These are phyloP conservation scores for Ustilago cynodontis DNA, from an alignment of 1,284 basidiomycete genomes.

Conservation along the genomic window DNA sequence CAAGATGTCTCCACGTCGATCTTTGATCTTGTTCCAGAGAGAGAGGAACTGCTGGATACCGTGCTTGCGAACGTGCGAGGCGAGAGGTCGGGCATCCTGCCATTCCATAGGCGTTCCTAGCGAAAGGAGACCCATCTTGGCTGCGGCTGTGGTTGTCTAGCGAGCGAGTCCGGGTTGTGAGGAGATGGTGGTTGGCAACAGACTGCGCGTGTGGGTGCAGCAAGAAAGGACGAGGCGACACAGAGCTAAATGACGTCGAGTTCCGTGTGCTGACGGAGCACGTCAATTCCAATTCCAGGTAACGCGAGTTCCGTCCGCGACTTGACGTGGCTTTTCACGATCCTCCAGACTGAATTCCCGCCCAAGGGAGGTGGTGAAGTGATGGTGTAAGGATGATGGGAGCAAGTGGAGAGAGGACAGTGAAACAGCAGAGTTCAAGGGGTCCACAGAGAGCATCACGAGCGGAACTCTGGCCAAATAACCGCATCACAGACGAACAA, in stretches of 20 bases:
- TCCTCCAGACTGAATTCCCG: not conserved
- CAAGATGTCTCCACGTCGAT: slow-evolving; percentile 88
- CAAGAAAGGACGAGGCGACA: too few relatives aligned
- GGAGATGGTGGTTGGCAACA: too few relatives aligned
- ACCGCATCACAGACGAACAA: too few relatives aligned
- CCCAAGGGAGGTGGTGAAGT: not conserved
- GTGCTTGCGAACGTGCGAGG: slow-evolving; percentile 90
- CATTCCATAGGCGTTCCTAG: slow-evolving; percentile 94
- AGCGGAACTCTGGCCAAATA: not conserved
- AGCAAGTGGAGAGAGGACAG: not conserved
- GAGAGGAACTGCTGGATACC: slow-evolving; percentile 95
- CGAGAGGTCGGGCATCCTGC: slow-evolving; percentile 82
- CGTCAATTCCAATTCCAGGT: not conserved
- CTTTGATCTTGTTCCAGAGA: slow-evolving; percentile 91
- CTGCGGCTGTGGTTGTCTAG: not conserved
- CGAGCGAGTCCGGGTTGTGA: not conserved
- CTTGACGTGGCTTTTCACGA: not conserved
- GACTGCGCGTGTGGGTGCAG: too few relatives aligned
- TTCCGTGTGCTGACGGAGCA: slow-evolving; percentile 4
- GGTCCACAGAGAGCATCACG: not conserved
- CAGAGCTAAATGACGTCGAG: too few relatives aligned
- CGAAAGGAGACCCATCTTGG: slow-evolving; percentile 88
- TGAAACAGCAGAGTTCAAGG: not conserved
- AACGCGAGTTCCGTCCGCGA: not conserved
- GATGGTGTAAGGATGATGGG: not conserved